Percentiles rank a stretch among this genome's conserved stretches.
Evolutionary conservation across 2,329 filamentous ascomycete species (phyloP).

Genomic region (Venturia oleaginea): DNA sequence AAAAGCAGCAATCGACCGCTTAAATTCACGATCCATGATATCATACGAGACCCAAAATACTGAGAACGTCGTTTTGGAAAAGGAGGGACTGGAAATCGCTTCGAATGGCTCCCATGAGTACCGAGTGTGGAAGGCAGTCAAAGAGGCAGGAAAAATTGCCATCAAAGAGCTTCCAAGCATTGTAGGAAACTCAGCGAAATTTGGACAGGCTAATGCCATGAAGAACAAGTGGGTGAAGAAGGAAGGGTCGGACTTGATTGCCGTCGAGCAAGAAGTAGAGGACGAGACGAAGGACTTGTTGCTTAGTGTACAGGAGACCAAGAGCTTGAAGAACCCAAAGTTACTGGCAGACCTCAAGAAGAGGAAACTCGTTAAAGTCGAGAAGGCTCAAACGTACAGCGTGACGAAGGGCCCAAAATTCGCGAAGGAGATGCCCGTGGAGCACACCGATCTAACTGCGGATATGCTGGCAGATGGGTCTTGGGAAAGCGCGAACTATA

Average conservation of each 20-base stretch:
- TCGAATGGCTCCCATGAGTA: slow-evolving; percentile 42
- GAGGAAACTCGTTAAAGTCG: slow-evolving; percentile 75
- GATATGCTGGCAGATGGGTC: slow-evolving; percentile 83
- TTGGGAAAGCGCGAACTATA: slow-evolving; percentile 59
- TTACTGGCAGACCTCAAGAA: slow-evolving; percentile 76
- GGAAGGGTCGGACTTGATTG: slow-evolving; percentile 44
- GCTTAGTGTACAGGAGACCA: slow-evolving; percentile 59
- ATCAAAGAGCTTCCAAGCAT: slow-evolving; percentile 43
- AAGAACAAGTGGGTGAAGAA: slow-evolving; percentile 63
- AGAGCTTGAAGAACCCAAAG: slow-evolving; percentile 64
- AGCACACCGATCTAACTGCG: slow-evolving; percentile 88
- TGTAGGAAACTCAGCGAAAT: slow-evolving; percentile 65
- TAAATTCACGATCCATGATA: slow-evolving; percentile 78
- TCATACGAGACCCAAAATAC: slow-evolving; percentile 73
- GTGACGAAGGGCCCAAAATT: slow-evolving; percentile 82
- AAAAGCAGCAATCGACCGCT: slow-evolving; percentile 81
- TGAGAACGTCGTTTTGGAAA: slow-evolving; percentile 67
- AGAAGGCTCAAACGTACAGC: slow-evolving; percentile 79
- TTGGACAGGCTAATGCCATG: slow-evolving; percentile 94
- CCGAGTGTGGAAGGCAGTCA: slow-evolving; percentile 41
- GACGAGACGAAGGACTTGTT: slow-evolving; percentile 74
- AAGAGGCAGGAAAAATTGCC: slow-evolving; percentile 34
- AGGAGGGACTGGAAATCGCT: slow-evolving; percentile 69
- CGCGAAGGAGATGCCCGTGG: slow-evolving; percentile 77
- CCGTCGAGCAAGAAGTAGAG: slow-evolving; percentile 60